These are phyloP conservation scores for Lactuca sativa DNA, from an alignment of 129 eudicot genomes.

Conservation along the genomic window DNA sequence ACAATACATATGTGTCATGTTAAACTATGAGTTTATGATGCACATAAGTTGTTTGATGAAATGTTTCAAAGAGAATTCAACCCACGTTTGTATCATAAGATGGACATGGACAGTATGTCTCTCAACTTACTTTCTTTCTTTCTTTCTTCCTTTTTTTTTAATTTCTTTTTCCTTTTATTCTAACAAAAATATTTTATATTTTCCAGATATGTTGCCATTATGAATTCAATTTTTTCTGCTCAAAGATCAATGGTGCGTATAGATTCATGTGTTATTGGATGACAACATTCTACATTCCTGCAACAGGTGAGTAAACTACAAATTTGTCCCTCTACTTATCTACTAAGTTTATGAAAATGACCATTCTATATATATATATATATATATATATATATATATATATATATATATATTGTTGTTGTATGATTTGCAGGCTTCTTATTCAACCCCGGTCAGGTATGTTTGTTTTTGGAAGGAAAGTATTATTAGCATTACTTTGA, in stretches of 20 bases:
- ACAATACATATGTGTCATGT: too few relatives aligned
- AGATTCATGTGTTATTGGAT: slow-evolving; percentile 87
- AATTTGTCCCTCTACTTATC: too few relatives aligned
- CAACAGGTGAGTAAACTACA: slow-evolving; percentile 61
- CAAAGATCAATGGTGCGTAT: slow-evolving; percentile 95
- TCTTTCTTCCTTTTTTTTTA: not conserved
- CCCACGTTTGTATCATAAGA: slow-evolving; percentile 44
- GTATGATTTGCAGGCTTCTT: slow-evolving; percentile 64
- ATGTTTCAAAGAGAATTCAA: too few relatives aligned
- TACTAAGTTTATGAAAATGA: too few relatives aligned
- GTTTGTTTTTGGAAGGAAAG: too few relatives aligned
- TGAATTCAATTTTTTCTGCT: slow-evolving; percentile 97
- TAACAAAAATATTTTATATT: slow-evolving; percentile 11
- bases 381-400: too few relatives aligned
- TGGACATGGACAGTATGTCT: slow-evolving; percentile 92
- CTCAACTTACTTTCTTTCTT: not conserved
- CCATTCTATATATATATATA: too few relatives aligned
- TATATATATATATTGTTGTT: too few relatives aligned
- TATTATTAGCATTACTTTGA: too few relatives aligned
- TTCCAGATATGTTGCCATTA: slow-evolving; percentile 87
- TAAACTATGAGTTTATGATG: too few relatives aligned
- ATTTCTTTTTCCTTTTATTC: not conserved
- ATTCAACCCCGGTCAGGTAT: too few relatives aligned
- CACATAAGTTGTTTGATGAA: too few relatives aligned
- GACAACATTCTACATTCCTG: slow-evolving; percentile 85